A percentile compares a stretch with the other conserved stretches of the same genome.
Conservation (phyloP, 805 yeast genomes). For the Starmerella potacharoeniae region DNA sequence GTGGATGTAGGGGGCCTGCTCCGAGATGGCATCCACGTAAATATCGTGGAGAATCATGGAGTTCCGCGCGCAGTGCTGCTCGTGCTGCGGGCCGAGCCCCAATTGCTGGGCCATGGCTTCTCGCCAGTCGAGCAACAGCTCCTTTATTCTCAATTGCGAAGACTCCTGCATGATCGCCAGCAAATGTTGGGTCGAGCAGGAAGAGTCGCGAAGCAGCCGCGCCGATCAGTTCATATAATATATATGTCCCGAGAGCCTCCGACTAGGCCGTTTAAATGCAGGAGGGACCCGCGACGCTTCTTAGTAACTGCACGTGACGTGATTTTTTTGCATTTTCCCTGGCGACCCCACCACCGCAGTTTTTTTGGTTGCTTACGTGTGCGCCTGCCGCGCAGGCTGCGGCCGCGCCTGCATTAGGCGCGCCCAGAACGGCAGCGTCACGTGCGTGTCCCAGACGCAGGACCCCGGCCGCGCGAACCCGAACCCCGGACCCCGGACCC, state of each 20-base stretch:
- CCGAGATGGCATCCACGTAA: constrained; percentile 25
- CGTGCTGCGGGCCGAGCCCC: constrained; percentile 22
- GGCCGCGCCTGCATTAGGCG: too few relatives aligned
- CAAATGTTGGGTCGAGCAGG: background rate
- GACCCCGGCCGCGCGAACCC: too few relatives aligned
- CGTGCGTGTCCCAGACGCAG: too few relatives aligned
- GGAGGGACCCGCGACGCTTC: background rate
- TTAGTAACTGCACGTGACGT: background rate
- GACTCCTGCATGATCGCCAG: background rate
- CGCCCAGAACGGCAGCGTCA: too few relatives aligned
- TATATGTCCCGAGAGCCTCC: too few relatives aligned
- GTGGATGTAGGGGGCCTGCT: constrained; percentile 21
- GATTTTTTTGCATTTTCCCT: background rate
- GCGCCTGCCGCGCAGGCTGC: too few relatives aligned
- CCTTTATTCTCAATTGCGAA: constrained; percentile 2
- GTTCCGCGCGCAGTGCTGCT: constrained; percentile 24
- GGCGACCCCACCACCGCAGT: too few relatives aligned
- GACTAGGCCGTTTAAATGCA: background rate
- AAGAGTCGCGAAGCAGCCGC: background rate
- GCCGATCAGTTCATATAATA: background rate
- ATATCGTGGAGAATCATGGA: constrained; percentile 26
- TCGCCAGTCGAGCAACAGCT: constrained; percentile 18
- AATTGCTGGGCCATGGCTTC: constrained; percentile 16
- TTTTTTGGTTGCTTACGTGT: too few relatives aligned
- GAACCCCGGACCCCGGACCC: too few relatives aligned